Conservation (phyloP, 1,284 basidiomycete genomes). For the Cutaneotrichosporon cavernicola region DNA sequence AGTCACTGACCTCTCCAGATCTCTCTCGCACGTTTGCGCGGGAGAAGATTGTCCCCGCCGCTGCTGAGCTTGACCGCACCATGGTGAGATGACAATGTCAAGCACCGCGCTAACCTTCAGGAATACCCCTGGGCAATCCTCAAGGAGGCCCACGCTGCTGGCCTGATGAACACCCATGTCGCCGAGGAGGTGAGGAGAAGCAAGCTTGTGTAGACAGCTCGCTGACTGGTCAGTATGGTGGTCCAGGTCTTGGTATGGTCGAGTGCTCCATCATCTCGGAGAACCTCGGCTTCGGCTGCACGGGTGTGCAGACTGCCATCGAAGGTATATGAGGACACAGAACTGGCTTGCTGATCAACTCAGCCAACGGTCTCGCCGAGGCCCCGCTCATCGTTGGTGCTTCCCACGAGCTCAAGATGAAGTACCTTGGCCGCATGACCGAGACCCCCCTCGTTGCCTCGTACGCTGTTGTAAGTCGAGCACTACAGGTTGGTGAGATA, state of each 20-base stretch:
- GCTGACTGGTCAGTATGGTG: constrained; percentile 54
- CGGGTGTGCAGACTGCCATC: constrained; percentile 58
- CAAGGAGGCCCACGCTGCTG: constrained; percentile 57
- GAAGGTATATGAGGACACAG: constrained; percentile 39
- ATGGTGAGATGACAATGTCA: constrained; percentile 42
- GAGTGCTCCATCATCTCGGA: constrained; percentile 57
- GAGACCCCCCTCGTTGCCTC: constrained; percentile 60
- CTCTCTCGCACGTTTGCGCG: constrained; percentile 56
- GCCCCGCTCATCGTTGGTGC: constrained; percentile 58
- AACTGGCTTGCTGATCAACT: background rate
- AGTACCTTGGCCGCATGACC: constrained; percentile 60
- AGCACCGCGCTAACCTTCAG: constrained; percentile 25
- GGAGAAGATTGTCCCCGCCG: constrained; percentile 58
- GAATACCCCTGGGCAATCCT: constrained; percentile 59
- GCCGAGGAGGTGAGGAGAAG: constrained; percentile 51
- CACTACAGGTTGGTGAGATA: no score
- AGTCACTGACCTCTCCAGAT: constrained; percentile 41
- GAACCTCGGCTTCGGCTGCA: constrained; percentile 58
- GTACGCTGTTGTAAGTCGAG: constrained; percentile 54
- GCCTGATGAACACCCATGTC: constrained; percentile 56
- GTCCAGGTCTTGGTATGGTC: constrained; percentile 56
- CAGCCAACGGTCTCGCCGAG: constrained; percentile 57
- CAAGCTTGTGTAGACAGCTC: background rate
- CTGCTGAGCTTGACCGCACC: constrained; percentile 55
- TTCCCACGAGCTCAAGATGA: constrained; percentile 56